These are phyloP conservation scores for Phytopythium litorale DNA, from an alignment of 352 stramenopile genomes.

Conservation along the genomic window DNA sequence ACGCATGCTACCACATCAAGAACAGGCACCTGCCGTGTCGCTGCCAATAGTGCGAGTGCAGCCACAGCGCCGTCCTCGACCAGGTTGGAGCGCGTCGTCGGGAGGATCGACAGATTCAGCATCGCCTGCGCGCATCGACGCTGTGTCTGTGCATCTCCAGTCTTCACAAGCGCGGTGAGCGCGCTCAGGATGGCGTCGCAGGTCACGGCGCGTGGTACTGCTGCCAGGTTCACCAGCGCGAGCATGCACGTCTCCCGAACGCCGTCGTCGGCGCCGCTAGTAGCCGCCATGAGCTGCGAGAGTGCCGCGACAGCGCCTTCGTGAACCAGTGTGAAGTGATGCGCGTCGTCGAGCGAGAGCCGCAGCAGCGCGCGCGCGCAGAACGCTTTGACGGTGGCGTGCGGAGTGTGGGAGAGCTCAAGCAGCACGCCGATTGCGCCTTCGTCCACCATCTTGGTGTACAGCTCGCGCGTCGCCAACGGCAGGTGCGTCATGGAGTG, in stretches of 20 bases:
- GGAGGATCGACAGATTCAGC: conserved; percentile 77
- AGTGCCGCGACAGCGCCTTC: conserved; percentile 64
- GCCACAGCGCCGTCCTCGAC: conserved; percentile 69
- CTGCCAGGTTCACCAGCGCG: conserved; percentile 70
- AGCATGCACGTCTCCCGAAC: conserved; percentile 58
- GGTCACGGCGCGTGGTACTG: conserved; percentile 62
- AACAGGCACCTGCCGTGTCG: conserved; percentile 30
- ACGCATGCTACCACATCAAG: conserved; percentile 45
- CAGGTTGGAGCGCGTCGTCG: conserved; percentile 63
- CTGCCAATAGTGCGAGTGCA: conserved; percentile 44
- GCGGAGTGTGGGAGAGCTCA: conserved; percentile 61
- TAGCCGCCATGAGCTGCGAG: conserved; percentile 57
- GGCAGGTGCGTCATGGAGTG: conserved; percentile 12
- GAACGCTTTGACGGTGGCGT: conserved; percentile 59
- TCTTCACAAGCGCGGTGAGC: conserved; percentile 37
- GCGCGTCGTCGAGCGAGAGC: conserved; percentile 68
- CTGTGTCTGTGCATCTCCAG: conserved; percentile 21
- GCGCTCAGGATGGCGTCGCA: conserved; percentile 63
- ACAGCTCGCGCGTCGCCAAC: conserved; percentile 42
- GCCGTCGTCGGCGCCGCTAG: conserved; percentile 37
- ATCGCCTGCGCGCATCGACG: conserved; percentile 51
- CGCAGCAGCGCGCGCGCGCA: conserved; percentile 67
- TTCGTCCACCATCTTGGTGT: conserved; percentile 73
- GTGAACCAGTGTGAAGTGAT: conserved; percentile 79
- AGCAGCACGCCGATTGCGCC: conserved; percentile 50